Percentiles rank a stretch among this genome's conserved stretches.
phyloP scores from a whole-genome alignment of 2,329 filamentous ascomycete genomes.

The Trichoderma cornu-damae region DNA sequence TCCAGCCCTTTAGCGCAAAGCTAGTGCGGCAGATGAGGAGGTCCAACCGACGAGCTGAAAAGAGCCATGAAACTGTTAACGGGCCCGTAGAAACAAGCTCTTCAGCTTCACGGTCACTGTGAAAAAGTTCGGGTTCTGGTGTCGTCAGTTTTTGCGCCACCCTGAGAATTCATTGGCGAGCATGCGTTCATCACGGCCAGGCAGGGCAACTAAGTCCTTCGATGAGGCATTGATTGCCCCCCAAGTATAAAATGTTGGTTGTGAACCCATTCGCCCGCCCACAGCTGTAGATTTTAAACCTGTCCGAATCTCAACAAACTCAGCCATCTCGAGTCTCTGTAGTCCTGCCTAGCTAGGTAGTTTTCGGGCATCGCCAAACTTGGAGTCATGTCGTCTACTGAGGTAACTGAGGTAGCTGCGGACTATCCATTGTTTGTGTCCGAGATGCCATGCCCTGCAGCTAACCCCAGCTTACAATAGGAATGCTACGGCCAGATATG shows the following conservation, averaged over 20 bases:
- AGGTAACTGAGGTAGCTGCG: conserved; percentile 9
- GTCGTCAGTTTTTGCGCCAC: conserved; percentile 11
- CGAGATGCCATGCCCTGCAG: not conserved
- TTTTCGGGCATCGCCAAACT: not conserved
- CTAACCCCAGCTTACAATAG: conserved; percentile 2
- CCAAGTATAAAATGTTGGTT: not conserved
- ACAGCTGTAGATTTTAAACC: not conserved
- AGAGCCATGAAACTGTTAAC: not conserved
- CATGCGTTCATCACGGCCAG: not conserved
- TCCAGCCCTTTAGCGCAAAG: too few species aligned
- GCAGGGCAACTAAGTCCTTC: not conserved
- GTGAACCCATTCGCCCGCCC: not conserved
- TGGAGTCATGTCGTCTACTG: not conserved
- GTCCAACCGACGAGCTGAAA: not conserved
- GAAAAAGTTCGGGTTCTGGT: not conserved
- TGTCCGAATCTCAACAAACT: too few species aligned
- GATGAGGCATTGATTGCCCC: not conserved
- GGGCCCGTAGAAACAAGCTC: not conserved
- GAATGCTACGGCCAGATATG: conserved; percentile 31
- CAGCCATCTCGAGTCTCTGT: too few species aligned
- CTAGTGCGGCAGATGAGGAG: not conserved
- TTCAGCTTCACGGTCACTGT: conserved; percentile 5
- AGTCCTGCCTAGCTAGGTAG: not conserved
- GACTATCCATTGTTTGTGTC: not conserved
- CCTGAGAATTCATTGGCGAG: not conserved